These are phyloP conservation scores for Bertia moriformis DNA, from an alignment of 2,329 filamentous ascomycete species.

Conservation along the genomic window DNA sequence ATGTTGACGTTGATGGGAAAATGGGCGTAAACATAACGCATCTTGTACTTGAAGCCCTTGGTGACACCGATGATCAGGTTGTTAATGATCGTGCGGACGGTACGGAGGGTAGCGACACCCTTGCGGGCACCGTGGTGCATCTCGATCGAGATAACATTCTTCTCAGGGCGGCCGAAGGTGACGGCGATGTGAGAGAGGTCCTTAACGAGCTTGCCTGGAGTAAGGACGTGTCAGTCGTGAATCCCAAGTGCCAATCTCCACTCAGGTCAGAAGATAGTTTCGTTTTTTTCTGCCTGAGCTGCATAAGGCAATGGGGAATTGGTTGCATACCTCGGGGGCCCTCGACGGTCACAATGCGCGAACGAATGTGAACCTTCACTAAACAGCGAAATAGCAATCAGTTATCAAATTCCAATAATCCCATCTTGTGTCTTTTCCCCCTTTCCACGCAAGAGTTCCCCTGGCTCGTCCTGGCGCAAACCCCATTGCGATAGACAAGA, in stretches of 20 bases:
- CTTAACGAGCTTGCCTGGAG: conserved; percentile 81
- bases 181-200: conserved; percentile 92
- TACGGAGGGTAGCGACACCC: conserved; percentile 93
- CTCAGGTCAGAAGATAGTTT: conserved; percentile 3
- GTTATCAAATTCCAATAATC: conserved; percentile 21
- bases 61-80: conserved; percentile 98
- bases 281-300: conserved; percentile 4
- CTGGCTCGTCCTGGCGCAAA: conserved; percentile 1
- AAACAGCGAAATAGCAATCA: conserved; percentile 19
- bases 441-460: conserved; percentile 5
- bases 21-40: conserved; percentile 99
- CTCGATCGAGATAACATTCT: conserved; percentile 84
- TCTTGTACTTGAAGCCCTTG: conserved; percentile 99
- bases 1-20: conserved; percentile 99
- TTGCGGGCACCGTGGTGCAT: conserved; percentile 98
- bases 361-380: conserved; percentile 98
- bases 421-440: conserved; percentile 3
- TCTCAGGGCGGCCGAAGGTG: conserved; percentile 79
- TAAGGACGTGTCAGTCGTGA: conserved; percentile 7
- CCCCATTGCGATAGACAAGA: no score
- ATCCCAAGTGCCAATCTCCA: conserved; percentile 12
- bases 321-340: conserved; percentile 66
- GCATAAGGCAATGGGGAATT: conserved; percentile 5
- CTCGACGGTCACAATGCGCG: conserved; percentile 89
- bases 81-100: conserved; percentile 94